Base-by-base conservation (phyloP, 495 filamentous ascomycete species). In the Talaromyces stipitatus region DNA sequence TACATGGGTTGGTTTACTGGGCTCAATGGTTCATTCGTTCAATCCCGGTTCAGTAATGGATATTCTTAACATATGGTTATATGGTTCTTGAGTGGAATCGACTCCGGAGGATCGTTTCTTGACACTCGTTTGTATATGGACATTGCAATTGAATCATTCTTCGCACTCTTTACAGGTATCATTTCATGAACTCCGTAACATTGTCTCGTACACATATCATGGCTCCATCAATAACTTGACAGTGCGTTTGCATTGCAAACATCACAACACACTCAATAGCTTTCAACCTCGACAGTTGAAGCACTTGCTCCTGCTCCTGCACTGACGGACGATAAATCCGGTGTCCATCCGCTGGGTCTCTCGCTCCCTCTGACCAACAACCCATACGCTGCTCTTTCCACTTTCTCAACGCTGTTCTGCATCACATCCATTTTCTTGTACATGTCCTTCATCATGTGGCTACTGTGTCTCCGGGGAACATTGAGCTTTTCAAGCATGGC, bases 261-360 rank as follows among this genome's bases (percentile, higher is more conserved):
- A 16, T 38, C 29, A 41, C n/a, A 38, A 12, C 33, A 54, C 23
- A 4, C 26, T 46, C 33, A 75, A 57, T 74, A 76, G 56, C 66
- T 72, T 54, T 79, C 78, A 24, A 77, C 76, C 62, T 76, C 69
- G 45, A 61, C 54, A 46, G n/a, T 46, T 1, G 54, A 22, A 8
- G 54, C 23, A 11, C 54, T 30, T 11, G 51, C 36, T 11, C 38
- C 51, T 11, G 51, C 36, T 11, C 38, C 54, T 22, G 23, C 23
- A 7, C 60, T 50, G 12, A 30, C 61, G 11, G 74, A 80, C 4
- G 75, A 78, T 59, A 91, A 63, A 71, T 95, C 92, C 23, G 92
- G 94, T 61, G 90, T 82, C 94, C 94, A 97, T 4, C 94, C 94
- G 61, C 85, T 87, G 3, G 94, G 95, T 56, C 91, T 75, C 72